A percentile compares a stretch with the other conserved stretches of the same genome.
phyloP scores from a whole-genome alignment of 1,284 basidiomycete species.

The Golubevia pallescens region DNA sequence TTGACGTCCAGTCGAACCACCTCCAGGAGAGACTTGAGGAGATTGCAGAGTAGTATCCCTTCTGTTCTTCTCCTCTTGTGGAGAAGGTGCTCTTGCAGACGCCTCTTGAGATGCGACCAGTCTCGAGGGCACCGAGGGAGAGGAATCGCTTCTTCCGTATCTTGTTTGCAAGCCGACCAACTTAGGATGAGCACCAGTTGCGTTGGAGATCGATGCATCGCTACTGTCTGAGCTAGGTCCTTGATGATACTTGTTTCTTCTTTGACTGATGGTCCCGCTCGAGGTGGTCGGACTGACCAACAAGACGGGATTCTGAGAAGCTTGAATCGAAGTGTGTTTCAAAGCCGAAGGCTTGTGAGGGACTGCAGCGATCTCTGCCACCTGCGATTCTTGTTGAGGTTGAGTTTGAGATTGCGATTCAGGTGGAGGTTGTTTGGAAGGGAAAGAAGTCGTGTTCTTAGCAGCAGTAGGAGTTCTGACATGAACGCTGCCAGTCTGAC shows the following conservation, averaged over 20 bases:
- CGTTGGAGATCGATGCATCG: neutral
- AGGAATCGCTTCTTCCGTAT: neutral
- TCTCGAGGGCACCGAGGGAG: neutral
- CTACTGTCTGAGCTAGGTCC: neutral
- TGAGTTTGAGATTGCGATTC: neutral
- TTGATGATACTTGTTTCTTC: constrained; percentile 17
- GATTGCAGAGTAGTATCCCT: neutral
- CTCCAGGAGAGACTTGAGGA: constrained; percentile 1
- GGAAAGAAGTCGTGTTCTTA: neutral
- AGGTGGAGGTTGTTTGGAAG: neutral
- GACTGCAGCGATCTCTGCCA: no score
- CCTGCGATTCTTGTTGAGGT: neutral
- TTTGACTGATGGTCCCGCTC: constrained; percentile 36
- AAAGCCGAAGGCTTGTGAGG: no score
- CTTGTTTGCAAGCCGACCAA: neutral
- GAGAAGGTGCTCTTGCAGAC: neutral
- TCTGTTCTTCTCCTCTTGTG: neutral
- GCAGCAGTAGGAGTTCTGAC: neutral
- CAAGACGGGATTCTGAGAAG: neutral
- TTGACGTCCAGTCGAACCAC: constrained; percentile 17
- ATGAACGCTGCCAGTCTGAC: no score
- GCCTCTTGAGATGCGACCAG: neutral
- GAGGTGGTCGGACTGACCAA: constrained; percentile 21
- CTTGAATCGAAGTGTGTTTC: no score
- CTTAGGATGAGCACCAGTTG: neutral